Base-by-base conservation (phyloP, 441 rosid genomes). In the Erodium moschatum region DNA sequence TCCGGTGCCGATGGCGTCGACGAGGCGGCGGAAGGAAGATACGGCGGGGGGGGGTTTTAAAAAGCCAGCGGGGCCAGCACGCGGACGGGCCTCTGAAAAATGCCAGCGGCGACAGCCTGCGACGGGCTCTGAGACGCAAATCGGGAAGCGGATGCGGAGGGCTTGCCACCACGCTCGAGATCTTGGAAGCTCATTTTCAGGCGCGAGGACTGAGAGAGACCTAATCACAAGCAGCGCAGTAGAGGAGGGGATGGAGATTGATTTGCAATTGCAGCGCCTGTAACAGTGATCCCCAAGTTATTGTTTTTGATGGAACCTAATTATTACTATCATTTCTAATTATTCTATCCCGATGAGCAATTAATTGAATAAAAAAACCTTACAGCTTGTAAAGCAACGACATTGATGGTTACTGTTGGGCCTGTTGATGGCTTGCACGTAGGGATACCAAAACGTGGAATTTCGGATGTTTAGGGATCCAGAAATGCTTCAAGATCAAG, bases 21-120 rank as follows among this genome's bases (percentile, higher is more conserved):
- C 87, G 64, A 85, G 89, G 12, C 92, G 87, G 56, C 86, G 90
- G 65, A 87, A 83, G 63, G 83, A 83, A 38, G 89, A 76, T 46
- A 87, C 89, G 66, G 83, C 85, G 3, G 90, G 86, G 80, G 84
- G 83, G 83, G 84, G 84, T 81, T 87, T 89, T 79, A 87, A 87
- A 72, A 87, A 84, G n/a, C 84, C 85, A 12, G 89, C 86, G 21
- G 90, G 85, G 27, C 84, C 85, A 1, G 82, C 81, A 68, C 86
- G 93, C 6, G n/a, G 90, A 82, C 8, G 89, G 85, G 77, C 69
- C n/a, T 86, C 81, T 87, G 90, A 80, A 87, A 87, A 72, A 87
- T 86, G n/a, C 84, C 85, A 12, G 89, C 86, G 21, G 90, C 86
- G 27, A 85, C 85, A 1, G 82, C 81, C 69, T 87, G 93, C 6